Base-by-base conservation (phyloP, 306 rosid species). In the Arachis stenosperma region DNA sequence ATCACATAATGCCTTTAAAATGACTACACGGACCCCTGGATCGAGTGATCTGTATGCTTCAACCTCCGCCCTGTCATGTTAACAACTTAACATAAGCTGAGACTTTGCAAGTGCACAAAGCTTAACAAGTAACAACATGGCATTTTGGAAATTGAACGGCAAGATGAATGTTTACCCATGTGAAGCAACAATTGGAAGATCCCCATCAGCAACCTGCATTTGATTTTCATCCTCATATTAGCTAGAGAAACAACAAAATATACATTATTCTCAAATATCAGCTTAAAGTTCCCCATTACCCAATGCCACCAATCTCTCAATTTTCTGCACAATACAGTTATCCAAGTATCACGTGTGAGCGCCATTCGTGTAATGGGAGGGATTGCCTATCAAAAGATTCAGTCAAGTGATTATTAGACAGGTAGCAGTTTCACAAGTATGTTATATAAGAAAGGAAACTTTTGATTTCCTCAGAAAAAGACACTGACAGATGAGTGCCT, bases 301-400 rank as follows among this genome's bases (percentile, higher is more conserved):
- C 97, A 93, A 65, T 87, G 96, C 98, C 98, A 90, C 98, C 97
- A 93, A 65, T 93, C 96, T 84, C 96, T 88, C 85, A 93, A 80
- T 87, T 93, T 93, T 84, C 98, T 84, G 84, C 98, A 93, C 70
- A 93, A 84, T 58, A 90, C 89, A 5, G 97, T 93, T 79, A 93
- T 84, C 98, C 98, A 93, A 12, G 98, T 87, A 83, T 85, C 92
- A 79, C 87, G 93, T 70, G 98, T 84, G 62, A 93, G 98, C 57
- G 98, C 97, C 98, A 90, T 88, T 75, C 98, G 85, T 3, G 97
- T 90, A 81, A 93, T 65, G 56, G 98, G 98, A 81, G 98, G 98
- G 76, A 93, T 93, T 4, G 96, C 97, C 98, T 93, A 81, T 54
- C 74, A 79, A 78, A 48, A 73, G 56, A 71, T 65, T 14, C 29